A percentile compares a stretch with the other conserved stretches of the same genome.
Conservation (phyloP, 129 eudicot species). For the Lonicera japonica region DNA sequence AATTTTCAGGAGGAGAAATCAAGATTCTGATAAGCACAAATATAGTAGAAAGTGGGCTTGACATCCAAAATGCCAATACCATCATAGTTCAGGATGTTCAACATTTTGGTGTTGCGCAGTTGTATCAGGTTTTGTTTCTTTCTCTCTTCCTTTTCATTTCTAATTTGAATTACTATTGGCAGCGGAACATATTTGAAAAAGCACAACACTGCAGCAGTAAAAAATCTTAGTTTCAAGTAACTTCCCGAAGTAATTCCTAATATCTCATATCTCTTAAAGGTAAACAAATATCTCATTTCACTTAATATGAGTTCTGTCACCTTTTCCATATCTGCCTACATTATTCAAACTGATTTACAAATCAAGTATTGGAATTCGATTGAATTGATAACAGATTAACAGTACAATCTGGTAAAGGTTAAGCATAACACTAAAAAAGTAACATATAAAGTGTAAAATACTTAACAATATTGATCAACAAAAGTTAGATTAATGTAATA, state of each 20-base stretch:
- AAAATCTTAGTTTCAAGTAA: not conserved
- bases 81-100: constrained; percentile 92
- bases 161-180: not conserved
- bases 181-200: not conserved
- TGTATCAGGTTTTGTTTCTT: constrained; percentile 59
- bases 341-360: not conserved
- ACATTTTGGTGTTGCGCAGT: constrained; percentile 92
- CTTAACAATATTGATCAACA: no score
- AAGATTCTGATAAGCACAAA: constrained; percentile 86
- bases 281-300: no score
- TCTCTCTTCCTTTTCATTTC: not conserved
- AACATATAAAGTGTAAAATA: no score
- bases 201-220: no score
- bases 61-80: constrained; percentile 96
- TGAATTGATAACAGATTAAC: not conserved
- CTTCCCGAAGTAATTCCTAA: not conserved
- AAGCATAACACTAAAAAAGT: no score
- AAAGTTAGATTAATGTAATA: no score
- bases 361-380: not conserved
- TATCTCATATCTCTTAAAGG: not conserved
- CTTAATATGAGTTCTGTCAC: not conserved
- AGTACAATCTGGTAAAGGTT: no score
- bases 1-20: constrained; percentile 68
- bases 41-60: constrained; percentile 96
- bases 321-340: not conserved